Conservation (phyloP, 108 stramenopile genomes). For the Schizochytrium sp. region DNA sequence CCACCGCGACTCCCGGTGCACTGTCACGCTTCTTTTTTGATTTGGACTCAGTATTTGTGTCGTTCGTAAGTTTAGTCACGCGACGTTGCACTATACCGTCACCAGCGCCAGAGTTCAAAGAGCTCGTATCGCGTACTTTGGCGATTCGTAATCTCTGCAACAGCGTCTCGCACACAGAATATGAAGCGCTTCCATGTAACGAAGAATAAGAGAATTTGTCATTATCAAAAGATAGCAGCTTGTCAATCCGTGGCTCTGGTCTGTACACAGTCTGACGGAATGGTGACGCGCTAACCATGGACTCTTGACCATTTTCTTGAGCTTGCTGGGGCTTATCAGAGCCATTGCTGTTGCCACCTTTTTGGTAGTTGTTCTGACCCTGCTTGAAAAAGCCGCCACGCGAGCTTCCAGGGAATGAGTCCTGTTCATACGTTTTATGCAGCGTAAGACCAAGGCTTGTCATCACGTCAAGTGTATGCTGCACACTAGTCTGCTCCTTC, state of each 20-base stretch:
- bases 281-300: neutral
- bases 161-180: neutral
- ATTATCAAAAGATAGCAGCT: neutral
- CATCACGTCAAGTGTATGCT: conserved; percentile 42
- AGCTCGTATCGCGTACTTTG: neutral
- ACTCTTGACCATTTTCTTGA: too few relatives aligned
- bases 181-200: neutral
- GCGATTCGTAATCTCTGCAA: neutral
- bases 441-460: neutral
- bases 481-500: neutral
- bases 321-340: too few relatives aligned
- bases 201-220: neutral
- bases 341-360: too few relatives aligned
- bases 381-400: too few relatives aligned
- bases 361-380: too few relatives aligned
- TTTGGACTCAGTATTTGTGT: neutral
- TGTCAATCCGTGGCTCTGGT: conserved; percentile 25
- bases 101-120: neutral
- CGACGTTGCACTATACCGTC: conserved; percentile 6
- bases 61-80: neutral
- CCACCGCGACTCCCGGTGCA: neutral
- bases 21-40: neutral
- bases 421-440: neutral
- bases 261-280: neutral
- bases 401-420: neutral